These are phyloP conservation scores for Claviceps purpurea DNA, from an alignment of 2,329 filamentous ascomycete genomes.

Conservation along the genomic window DNA sequence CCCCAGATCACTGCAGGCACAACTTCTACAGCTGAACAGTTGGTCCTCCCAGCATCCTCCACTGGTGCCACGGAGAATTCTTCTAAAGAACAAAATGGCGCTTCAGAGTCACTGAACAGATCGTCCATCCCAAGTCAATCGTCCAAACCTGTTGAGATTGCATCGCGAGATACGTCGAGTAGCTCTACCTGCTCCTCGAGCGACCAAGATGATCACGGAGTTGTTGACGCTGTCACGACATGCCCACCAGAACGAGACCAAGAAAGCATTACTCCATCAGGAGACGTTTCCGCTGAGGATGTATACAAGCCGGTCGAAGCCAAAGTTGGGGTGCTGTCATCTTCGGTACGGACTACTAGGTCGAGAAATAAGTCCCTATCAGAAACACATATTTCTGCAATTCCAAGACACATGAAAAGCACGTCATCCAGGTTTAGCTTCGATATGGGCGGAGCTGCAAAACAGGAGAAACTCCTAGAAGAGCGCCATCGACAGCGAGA, in stretches of 20 bases:
- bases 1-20: background rate
- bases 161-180: background rate
- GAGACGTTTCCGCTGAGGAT: background rate
- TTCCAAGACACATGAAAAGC: constrained; percentile 58
- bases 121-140: background rate
- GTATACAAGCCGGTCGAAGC: background rate
- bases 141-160: background rate
- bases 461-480: constrained; percentile 55
- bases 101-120: background rate
- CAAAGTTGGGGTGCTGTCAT: background rate
- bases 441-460: constrained; percentile 59
- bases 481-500: constrained; percentile 58
- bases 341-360: constrained; percentile 21
- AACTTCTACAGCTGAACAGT: background rate
- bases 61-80: constrained; percentile 2
- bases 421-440: constrained; percentile 73
- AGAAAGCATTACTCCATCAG: background rate
- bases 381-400: constrained; percentile 32
- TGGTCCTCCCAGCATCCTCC: constrained; percentile 10
- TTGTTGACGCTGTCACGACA: background rate
- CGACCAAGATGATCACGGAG: background rate
- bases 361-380: constrained; percentile 42
- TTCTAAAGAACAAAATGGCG: background rate
- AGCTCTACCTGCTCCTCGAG: background rate
- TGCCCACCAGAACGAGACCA: background rate